phyloP scores from a whole-genome alignment of 2,329 filamentous ascomycete genomes.

The Leptographium radiaticola region DNA sequence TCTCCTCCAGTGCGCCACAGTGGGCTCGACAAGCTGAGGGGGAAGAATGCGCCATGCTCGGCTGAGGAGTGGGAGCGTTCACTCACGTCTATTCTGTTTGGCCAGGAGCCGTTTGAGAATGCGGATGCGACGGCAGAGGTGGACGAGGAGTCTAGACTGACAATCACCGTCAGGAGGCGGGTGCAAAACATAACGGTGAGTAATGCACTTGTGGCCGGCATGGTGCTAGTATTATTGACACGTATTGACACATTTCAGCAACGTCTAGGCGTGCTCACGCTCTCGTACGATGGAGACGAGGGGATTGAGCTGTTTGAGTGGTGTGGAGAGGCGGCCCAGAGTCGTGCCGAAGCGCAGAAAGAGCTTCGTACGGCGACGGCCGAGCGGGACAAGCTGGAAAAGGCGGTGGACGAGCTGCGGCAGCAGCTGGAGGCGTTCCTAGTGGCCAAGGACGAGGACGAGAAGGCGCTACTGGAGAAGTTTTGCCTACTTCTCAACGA shows the following conservation, averaged over 20 bases:
- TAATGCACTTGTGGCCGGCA: slow-evolving; percentile 17
- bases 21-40: slow-evolving; percentile 36
- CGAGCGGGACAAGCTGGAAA: slow-evolving; percentile 34
- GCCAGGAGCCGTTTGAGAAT: slow-evolving; percentile 31
- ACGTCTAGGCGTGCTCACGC: slow-evolving; percentile 52
- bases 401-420: slow-evolving; percentile 43
- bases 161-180: slow-evolving; percentile 51
- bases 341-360: slow-evolving; percentile 29
- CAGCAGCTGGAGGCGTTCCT: slow-evolving; percentile 54
- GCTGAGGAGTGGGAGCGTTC: slow-evolving; percentile 55
- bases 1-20: slow-evolving; percentile 39
- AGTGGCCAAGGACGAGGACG: slow-evolving; percentile 51
- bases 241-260: slow-evolving; percentile 35
- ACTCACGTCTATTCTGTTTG: slow-evolving; percentile 42
- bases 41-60: slow-evolving; percentile 39
- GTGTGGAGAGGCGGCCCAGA: slow-evolving; percentile 46
- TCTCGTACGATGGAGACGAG: slow-evolving; percentile 41
- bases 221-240: background rate
- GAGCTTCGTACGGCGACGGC: slow-evolving; percentile 28
- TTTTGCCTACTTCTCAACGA: slow-evolving; percentile 60
- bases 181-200: slow-evolving; percentile 53
- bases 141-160: slow-evolving; percentile 36
- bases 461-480: slow-evolving; percentile 53
- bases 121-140: slow-evolving; percentile 49
- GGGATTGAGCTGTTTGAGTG: slow-evolving; percentile 56